Percentiles rank a stretch among this genome's conserved stretches.
phyloP scores from a whole-genome alignment of 257 asterid species.

The Solanum boliviense region DNA sequence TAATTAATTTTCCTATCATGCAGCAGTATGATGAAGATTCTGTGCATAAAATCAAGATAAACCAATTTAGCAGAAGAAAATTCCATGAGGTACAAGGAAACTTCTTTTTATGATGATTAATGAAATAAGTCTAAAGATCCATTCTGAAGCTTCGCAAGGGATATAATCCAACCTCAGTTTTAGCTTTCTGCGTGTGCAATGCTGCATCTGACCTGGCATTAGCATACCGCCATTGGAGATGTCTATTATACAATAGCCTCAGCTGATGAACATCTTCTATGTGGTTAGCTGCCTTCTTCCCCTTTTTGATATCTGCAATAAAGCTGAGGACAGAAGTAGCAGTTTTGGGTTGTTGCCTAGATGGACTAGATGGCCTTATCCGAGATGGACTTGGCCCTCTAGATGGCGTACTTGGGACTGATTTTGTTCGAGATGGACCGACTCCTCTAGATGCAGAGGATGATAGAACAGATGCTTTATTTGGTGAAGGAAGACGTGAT shows the following conservation, averaged over 20 bases:
- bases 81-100: neutral
- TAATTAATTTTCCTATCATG: neutral
- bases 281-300: conserved; percentile 54
- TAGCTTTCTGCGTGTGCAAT: conserved; percentile 37
- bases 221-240: conserved; percentile 78
- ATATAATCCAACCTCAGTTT: conserved; percentile 56
- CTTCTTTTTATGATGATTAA: neutral
- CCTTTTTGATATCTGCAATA: conserved; percentile 66
- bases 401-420: conserved; percentile 28
- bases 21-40: neutral
- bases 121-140: neutral
- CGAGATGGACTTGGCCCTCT: conserved; percentile 74
- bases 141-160: neutral
- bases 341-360: conserved; percentile 47
- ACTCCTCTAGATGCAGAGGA: conserved; percentile 43
- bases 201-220: conserved; percentile 54
- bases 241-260: conserved; percentile 68
- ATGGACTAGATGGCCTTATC: conserved; percentile 68
- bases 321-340: conserved; percentile 70
- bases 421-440: conserved; percentile 49
- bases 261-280: conserved; percentile 79
- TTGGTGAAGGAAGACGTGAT: conserved; percentile 57
- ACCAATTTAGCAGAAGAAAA: neutral
- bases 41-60: neutral
- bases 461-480: conserved; percentile 12